Evolutionary conservation across 805 yeast species (phyloP).

Genomic region (Starmerella vaccinii): DNA sequence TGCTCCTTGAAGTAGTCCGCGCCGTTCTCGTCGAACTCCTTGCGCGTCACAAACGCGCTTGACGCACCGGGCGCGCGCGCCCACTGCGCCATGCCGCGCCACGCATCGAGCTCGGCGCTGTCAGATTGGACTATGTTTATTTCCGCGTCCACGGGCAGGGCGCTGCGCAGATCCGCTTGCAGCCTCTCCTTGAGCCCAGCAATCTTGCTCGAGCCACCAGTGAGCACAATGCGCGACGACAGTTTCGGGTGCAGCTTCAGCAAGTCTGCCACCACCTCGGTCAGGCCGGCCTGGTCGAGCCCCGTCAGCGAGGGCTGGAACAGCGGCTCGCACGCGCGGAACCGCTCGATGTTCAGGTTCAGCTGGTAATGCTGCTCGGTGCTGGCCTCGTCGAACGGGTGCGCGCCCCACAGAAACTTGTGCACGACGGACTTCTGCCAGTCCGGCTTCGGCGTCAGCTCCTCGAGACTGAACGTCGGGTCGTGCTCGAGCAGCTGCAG

Average conservation of each 20-base stretch:
- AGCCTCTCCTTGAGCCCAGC: slow-evolving; percentile 60
- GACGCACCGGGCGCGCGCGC: slow-evolving; percentile 33
- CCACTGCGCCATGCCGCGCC: slow-evolving; percentile 92
- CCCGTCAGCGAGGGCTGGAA: slow-evolving; percentile 94
- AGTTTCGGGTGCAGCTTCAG: slow-evolving; percentile 37
- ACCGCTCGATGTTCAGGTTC: slow-evolving; percentile 81
- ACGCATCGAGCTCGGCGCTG: slow-evolving; percentile 69
- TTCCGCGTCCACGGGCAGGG: slow-evolving; percentile 59
- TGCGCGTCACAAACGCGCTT: slow-evolving; percentile 45
- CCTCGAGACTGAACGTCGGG: slow-evolving; percentile 76
- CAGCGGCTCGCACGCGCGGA: slow-evolving; percentile 81
- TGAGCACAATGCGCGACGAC: slow-evolving; percentile 55
- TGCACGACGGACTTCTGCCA: slow-evolving; percentile 77
- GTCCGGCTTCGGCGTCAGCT: slow-evolving; percentile 68
- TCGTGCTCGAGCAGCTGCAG: slow-evolving; percentile 69
- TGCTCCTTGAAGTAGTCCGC: slow-evolving; percentile 45
- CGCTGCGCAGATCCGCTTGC: slow-evolving; percentile 53
- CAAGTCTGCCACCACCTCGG: slow-evolving; percentile 62
- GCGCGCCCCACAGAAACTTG: slow-evolving; percentile 80
- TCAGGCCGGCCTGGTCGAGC: slow-evolving; percentile 88
- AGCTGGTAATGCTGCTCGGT: slow-evolving; percentile 83
- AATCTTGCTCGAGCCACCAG: slow-evolving; percentile 74
- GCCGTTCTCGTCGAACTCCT: slow-evolving; percentile 82
- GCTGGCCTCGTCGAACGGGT: slow-evolving; percentile 71
- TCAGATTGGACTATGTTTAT: slow-evolving; percentile 52